Conservation (phyloP, 129 eudicot species). For the sunflower (Helianthus annuus) region HanXRQr2.0-SUNRISE NC_035446.2:143143839-143144338, state of each 20-base stretch:
- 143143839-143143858: no score
- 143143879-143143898: constrained; percentile 46
- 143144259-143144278: no score
- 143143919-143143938: constrained; percentile 38
- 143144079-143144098: constrained; percentile 14
- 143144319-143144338: no score
- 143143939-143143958: constrained; percentile 78
- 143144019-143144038: neutral
- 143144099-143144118: constrained; percentile 1
- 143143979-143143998: constrained; percentile 82
- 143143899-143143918: constrained; percentile 27
- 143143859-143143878: no score
- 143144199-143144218: no score
- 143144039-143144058: neutral
- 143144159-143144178: neutral
- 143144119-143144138: neutral
- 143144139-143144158: neutral
- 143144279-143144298: no score
- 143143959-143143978: constrained; percentile 75
- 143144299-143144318: no score
- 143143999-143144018: constrained; percentile 84
- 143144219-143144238: no score
- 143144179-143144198: neutral
- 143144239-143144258: no score
- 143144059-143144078: neutral